Conservation (phyloP, 1,284 basidiomycete genomes). For the Puccinia polysora region DNA sequence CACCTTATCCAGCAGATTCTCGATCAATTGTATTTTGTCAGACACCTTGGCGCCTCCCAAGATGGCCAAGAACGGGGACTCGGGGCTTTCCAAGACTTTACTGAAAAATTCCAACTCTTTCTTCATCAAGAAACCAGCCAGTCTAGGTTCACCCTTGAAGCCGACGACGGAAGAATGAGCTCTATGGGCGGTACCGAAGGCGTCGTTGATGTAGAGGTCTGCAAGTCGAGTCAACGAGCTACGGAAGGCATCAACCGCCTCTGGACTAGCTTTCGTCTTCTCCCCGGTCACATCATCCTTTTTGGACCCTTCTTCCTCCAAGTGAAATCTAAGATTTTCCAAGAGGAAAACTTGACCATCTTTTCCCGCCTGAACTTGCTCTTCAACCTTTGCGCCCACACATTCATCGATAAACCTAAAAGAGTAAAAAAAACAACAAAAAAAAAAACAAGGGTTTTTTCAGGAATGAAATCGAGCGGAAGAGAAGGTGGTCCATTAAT, state of each 20-base stretch:
- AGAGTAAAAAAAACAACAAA: constrained; percentile 52
- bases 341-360: constrained; percentile 81
- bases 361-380: constrained; percentile 65
- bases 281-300: constrained; percentile 81
- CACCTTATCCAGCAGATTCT: constrained; percentile 98
- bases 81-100: constrained; percentile 90
- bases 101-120: constrained; percentile 99
- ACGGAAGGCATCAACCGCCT: constrained; percentile 77
- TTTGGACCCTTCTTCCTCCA: constrained; percentile 91
- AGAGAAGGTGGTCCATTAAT: too few species aligned
- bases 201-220: constrained; percentile 97
- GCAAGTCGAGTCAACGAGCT: constrained; percentile 82
- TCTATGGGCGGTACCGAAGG: constrained; percentile 96
- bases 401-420: constrained; percentile 81
- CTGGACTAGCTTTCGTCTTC: constrained; percentile 85
- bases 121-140: constrained; percentile 94
- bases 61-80: constrained; percentile 94
- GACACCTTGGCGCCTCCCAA: constrained; percentile 98
- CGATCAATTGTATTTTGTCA: constrained; percentile 97
- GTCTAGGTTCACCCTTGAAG: constrained; percentile 84
- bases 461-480: too few species aligned
- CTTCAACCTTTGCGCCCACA: constrained; percentile 77
- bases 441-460: too few species aligned
- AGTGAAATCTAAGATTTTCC: constrained; percentile 97
- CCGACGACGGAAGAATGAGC: constrained; percentile 99